Conservation (phyloP, 2,329 filamentous ascomycete genomes). For the Verticillium nonalfalfae region DNA sequence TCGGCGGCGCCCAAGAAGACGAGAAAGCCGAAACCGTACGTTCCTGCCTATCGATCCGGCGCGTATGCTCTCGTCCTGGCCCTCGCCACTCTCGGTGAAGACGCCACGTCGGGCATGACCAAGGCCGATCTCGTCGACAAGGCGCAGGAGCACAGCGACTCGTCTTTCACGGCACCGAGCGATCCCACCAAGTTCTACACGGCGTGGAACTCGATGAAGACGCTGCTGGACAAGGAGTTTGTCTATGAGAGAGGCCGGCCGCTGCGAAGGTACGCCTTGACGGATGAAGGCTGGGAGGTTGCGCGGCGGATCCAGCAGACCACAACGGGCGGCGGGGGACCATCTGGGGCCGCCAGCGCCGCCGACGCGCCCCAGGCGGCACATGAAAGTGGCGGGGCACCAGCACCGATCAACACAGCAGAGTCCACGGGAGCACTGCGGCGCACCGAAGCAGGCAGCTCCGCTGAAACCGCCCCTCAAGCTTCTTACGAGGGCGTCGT, state of each 20-base stretch:
- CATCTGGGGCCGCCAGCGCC: conserved; percentile 2
- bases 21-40: conserved; percentile 59
- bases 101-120: conserved; percentile 50
- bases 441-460: background rate
- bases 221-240: conserved; percentile 64
- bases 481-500: conserved; percentile 29
- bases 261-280: conserved; percentile 60
- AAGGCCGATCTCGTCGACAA: conserved; percentile 63
- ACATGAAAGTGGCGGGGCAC: background rate
- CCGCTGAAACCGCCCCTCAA: conserved; percentile 9
- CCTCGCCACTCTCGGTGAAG: conserved; percentile 53
- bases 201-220: conserved; percentile 80
- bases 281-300: conserved; percentile 73
- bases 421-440: background rate
- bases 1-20: conserved; percentile 47
- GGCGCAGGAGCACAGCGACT: conserved; percentile 66
- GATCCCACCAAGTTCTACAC: conserved; percentile 69
- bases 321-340: conserved; percentile 13
- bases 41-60: conserved; percentile 67
- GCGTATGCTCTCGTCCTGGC: conserved; percentile 67
- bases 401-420: background rate
- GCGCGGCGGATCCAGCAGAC: conserved; percentile 57
- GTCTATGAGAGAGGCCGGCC: conserved; percentile 67
- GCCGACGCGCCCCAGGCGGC: background rate
- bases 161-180: conserved; percentile 62